A percentile compares a stretch with the other conserved stretches of the same genome.
Evolutionary conservation across 768 basidiomycete genomes (phyloP).

Genomic region (Suillus tomentosus): DNA sequence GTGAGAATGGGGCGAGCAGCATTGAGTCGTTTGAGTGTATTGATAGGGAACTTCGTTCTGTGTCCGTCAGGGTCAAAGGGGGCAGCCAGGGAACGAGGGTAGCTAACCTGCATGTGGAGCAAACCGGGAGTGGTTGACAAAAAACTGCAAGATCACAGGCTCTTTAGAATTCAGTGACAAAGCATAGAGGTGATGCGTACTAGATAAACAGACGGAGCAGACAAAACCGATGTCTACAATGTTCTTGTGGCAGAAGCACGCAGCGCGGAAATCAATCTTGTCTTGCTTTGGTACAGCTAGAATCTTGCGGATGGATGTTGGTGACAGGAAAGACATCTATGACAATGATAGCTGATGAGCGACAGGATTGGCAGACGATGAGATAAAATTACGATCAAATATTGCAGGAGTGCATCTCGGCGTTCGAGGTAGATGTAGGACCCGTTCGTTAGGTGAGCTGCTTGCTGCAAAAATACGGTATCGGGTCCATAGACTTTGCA

Average conservation of each 20-base stretch:
- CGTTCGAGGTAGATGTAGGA: slow-evolving; percentile 86
- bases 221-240: slow-evolving; percentile 97
- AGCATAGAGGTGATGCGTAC: slow-evolving; percentile 48
- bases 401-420: slow-evolving; percentile 87
- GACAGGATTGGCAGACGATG: slow-evolving; percentile 6
- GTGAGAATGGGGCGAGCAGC: slow-evolving; percentile 51
- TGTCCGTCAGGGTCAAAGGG: slow-evolving; percentile 5
- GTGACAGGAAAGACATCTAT: slow-evolving; percentile 84
- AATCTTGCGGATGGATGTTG: slow-evolving; percentile 69
- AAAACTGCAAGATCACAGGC: slow-evolving; percentile 60
- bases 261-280: slow-evolving; percentile 94
- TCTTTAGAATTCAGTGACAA: slow-evolving; percentile 13
- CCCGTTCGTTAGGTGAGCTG: slow-evolving; percentile 92
- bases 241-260: slow-evolving; percentile 98
- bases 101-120: slow-evolving; percentile 88
- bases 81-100: slow-evolving; percentile 11
- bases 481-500: slow-evolving; percentile 89
- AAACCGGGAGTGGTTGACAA: slow-evolving; percentile 91
- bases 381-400: slow-evolving; percentile 63
- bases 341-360: slow-evolving; percentile 12
- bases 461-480: slow-evolving; percentile 96
- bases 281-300: slow-evolving; percentile 91
- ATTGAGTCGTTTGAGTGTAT: slow-evolving; percentile 82
- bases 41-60: slow-evolving; percentile 95
- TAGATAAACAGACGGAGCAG: slow-evolving; percentile 97